A percentile compares a stretch with the other conserved stretches of the same genome.
phyloP scores from a whole-genome alignment of 2,329 filamentous ascomycete species.

The Xylaria sp. region DNA sequence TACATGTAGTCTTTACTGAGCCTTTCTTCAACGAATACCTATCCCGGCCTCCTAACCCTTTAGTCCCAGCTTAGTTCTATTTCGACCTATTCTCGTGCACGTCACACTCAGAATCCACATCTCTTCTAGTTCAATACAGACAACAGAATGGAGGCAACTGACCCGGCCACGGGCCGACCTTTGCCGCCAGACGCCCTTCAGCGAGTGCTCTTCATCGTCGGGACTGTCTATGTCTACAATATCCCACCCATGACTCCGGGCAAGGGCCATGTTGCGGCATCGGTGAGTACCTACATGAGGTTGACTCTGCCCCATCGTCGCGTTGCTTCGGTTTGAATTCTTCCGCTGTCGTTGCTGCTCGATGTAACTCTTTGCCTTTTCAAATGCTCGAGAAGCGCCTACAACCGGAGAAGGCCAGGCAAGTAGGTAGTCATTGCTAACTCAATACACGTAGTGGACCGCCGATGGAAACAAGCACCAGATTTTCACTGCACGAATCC shows the following conservation, averaged over 20 bases:
- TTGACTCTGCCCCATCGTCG: slow-evolving; percentile 12
- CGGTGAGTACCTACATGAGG: slow-evolving; percentile 43
- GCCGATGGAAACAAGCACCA: slow-evolving; percentile 73
- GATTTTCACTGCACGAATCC: slow-evolving; percentile 87
- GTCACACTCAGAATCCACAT: neutral
- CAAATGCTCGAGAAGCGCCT: slow-evolving; percentile 1
- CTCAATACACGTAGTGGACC: slow-evolving; percentile 68
- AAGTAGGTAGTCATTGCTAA: slow-evolving; percentile 26
- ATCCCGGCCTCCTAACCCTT: slow-evolving; percentile 4
- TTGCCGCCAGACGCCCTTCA: slow-evolving; percentile 83
- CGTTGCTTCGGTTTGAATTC: neutral
- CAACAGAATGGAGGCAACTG: slow-evolving; percentile 68
- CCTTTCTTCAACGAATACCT: slow-evolving; percentile 21
- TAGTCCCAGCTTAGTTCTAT: neutral
- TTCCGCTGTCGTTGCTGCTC: neutral
- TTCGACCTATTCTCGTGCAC: neutral
- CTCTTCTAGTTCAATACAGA: slow-evolving; percentile 10
- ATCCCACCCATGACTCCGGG: slow-evolving; percentile 83
- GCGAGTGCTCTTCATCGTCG: slow-evolving; percentile 81
- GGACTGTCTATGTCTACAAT: slow-evolving; percentile 84
- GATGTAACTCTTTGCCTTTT: neutral
- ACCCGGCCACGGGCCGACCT: slow-evolving; percentile 76
- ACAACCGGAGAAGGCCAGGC: neutral
- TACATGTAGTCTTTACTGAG: neutral
- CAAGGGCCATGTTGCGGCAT: slow-evolving; percentile 80